phyloP scores from a whole-genome alignment of 176 grass and related monocot genomes.

The Secale cereale region DNA sequence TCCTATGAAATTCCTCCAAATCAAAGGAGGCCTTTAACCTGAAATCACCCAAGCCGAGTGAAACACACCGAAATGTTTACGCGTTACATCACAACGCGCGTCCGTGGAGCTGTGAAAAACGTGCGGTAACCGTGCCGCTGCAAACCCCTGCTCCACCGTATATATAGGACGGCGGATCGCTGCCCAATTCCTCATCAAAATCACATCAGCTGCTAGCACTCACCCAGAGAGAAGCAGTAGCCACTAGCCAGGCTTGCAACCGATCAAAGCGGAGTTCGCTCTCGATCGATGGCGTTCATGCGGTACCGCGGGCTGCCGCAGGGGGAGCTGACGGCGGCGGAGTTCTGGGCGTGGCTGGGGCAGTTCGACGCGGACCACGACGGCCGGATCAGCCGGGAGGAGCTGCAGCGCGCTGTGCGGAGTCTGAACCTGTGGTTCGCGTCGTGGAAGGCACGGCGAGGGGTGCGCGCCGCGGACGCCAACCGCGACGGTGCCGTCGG shows the following conservation, averaged over 20 bases:
- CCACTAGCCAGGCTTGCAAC: not conserved
- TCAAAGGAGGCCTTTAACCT: too few species aligned
- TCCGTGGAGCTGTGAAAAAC: not conserved
- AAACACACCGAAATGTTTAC: not conserved
- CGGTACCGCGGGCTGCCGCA: slow-evolving; percentile 41
- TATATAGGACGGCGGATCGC: not conserved
- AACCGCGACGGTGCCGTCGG: slow-evolving; percentile 46
- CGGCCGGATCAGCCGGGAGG: slow-evolving; percentile 57
- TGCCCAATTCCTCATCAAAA: not conserved
- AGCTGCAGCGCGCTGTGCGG: slow-evolving; percentile 54
- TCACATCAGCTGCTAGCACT: not conserved
- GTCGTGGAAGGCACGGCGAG: slow-evolving; percentile 59
- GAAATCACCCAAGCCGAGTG: not conserved
- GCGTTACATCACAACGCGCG: too few species aligned
- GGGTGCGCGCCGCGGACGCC: slow-evolving; percentile 43
- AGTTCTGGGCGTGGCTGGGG: slow-evolving; percentile 77
- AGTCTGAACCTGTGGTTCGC: slow-evolving; percentile 64
- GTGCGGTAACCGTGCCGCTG: not conserved
- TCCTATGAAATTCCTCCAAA: too few species aligned
- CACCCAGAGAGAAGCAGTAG: not conserved
- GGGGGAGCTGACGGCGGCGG: slow-evolving; percentile 55
- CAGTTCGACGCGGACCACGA: slow-evolving; percentile 67
- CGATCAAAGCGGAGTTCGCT: too few species aligned
- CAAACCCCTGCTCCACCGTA: not conserved
- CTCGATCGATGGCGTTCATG: slow-evolving; percentile 59